Conservation (phyloP, 805 yeast genomes). For the Saccharomycodes ludwigii region DNA sequence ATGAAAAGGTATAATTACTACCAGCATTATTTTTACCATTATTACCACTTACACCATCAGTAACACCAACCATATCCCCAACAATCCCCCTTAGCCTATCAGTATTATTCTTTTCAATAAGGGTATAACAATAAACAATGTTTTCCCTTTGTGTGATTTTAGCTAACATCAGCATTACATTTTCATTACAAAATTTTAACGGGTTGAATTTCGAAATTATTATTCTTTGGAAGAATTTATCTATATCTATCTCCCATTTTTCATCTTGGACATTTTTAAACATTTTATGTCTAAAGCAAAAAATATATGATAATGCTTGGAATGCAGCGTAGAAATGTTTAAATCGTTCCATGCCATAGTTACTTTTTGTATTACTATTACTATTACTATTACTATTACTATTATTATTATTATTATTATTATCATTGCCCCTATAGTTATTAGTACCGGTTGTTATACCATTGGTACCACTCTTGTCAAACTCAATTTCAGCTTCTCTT, state of each 20-base stretch:
- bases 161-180: conserved; percentile 89
- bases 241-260: conserved; percentile 76
- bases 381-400: no score
- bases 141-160: conserved; percentile 81
- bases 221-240: conserved; percentile 76
- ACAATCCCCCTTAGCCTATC: conserved; percentile 32
- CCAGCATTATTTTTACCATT: conserved; percentile 11
- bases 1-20: conserved; percentile 27
- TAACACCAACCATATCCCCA: conserved; percentile 15
- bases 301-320: conserved; percentile 81
- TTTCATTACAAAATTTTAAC: conserved; percentile 81
- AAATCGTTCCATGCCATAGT: conserved; percentile 89
- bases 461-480: no score
- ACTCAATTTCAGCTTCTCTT: conserved; percentile 68
- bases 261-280: no score
- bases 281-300: conserved; percentile 70
- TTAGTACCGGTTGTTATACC: no score
- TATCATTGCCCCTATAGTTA: no score
- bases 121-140: conserved; percentile 85
- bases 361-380: no score
- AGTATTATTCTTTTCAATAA: conserved; percentile 76
- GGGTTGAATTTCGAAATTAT: conserved; percentile 88
- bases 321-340: conserved; percentile 81
- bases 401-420: no score
- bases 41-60: conserved; percentile 13